Base-by-base conservation (phyloP, 2,329 filamentous ascomycete genomes). In the Scedosporium aurantiacum region DNA sequence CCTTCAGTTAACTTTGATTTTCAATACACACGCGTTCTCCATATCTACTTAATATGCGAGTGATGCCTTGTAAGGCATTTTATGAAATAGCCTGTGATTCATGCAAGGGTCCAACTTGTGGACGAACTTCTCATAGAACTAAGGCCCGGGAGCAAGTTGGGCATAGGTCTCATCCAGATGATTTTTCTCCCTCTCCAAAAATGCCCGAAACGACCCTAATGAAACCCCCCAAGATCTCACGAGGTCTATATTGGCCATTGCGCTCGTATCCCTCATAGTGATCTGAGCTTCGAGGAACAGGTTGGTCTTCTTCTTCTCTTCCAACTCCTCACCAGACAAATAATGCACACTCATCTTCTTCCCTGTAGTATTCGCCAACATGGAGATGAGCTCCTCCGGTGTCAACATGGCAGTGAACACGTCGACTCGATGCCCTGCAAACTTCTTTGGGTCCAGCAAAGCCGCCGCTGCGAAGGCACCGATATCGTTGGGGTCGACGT, bases 401-500 rank as follows among this genome's bases (percentile, higher is more conserved):
- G 67, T 68, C 37, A 78, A 58, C 57, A 72, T 66, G 62, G 81
- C 76, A 0, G 76, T 74, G 0, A 70, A 76, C 7, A 80, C 65
- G 7, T 67, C 65, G 21, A 82, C 69, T 40, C 72, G 73, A 63
- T 74, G 66, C n/a, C 65, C 67, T 27, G 73, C 55, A 63, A 80
- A 82, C 41, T 69, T 70, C 6, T 45, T 64, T 0, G 77, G 74
- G 2, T 79, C 68, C 1, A 75, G 64, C 21, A 82, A 69, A 0
- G 76, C 78, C 0, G 74, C 74, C 3, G 71, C 70, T 3, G 72
- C 73, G 64, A 81, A 79, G 7, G 65, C 69, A 0, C 75, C 80
- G 55, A 82, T 79, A 32, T 81, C 79, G 1, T 76, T 75, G 0
- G 88, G 88, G 0, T 80, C 73, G 5, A 72, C 75, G 5, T 76